phyloP scores from a whole-genome alignment of 2,329 filamentous ascomycete species.

The Myriosclerotinia duriaeana region DNA sequence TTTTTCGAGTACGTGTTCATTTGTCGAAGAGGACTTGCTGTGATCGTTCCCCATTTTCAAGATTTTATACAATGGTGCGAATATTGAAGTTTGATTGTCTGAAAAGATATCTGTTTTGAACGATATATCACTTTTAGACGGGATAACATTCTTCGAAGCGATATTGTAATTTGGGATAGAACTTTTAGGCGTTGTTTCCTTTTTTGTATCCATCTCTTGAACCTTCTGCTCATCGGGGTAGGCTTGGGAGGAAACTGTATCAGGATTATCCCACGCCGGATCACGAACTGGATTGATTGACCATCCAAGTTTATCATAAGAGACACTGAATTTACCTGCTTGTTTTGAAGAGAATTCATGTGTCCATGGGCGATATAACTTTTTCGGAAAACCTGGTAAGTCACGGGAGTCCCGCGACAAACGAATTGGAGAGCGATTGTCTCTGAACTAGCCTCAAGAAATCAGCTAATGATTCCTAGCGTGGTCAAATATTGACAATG shows the following conservation, averaged over 20 bases:
- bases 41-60: no score
- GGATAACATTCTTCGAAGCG: neutral
- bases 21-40: no score
- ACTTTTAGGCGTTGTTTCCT: neutral
- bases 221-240: neutral
- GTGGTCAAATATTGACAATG: neutral
- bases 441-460: neutral
- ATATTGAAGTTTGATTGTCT: no score
- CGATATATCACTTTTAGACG: neutral
- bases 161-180: no score
- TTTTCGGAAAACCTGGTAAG: neutral
- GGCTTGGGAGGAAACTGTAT: neutral
- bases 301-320: neutral
- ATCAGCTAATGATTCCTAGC: neutral
- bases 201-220: neutral
- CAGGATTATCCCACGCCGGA: neutral
- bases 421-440: slow-evolving; percentile 1
- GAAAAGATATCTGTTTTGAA: neutral
- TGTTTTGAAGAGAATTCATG: neutral
- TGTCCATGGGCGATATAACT: neutral
- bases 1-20: no score
- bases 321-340: neutral
- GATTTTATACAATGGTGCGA: no score
- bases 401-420: neutral
- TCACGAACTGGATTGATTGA: neutral